Percentiles rank a stretch among this genome's conserved stretches.
phyloP scores from a whole-genome alignment of 2,329 filamentous ascomycete genomes.

The Pseudomassariella vexata region DNA sequence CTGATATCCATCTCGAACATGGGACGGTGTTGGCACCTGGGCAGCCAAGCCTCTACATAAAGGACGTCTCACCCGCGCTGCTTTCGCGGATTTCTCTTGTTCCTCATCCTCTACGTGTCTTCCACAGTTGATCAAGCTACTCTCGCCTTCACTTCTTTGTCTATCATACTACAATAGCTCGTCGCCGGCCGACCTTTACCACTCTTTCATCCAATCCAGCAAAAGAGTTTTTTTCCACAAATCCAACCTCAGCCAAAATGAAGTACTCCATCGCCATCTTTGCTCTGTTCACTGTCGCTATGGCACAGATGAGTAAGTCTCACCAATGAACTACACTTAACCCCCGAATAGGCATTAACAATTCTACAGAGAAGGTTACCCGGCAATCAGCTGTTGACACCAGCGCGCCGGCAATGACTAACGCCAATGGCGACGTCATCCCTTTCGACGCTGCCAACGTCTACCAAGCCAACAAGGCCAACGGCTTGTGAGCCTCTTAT shows the following conservation, averaged over 20 bases:
- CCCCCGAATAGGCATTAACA: constrained; percentile 9
- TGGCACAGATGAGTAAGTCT: constrained; percentile 31
- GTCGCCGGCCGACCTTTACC: constrained; percentile 48
- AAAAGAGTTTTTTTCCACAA: constrained; percentile 11
- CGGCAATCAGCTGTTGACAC: constrained; percentile 21
- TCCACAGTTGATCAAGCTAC: constrained; percentile 15
- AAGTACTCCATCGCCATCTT: constrained; percentile 44
- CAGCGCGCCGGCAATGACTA: constrained; percentile 38
- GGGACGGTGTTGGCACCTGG: too few relatives aligned
- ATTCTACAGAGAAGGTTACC: constrained; percentile 23
- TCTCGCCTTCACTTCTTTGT: constrained; percentile 18
- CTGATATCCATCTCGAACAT: too few relatives aligned
- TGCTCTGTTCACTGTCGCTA: constrained; percentile 39
- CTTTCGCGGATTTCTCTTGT: constrained; percentile 6
- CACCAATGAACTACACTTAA: not conserved
- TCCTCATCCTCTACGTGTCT: constrained; percentile 18
- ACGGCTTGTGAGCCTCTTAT: constrained; percentile 26
- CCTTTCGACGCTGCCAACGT: constrained; percentile 37
- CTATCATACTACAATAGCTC: constrained; percentile 27
- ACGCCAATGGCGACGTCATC: constrained; percentile 37
- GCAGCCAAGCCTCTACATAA: constrained; percentile 8
- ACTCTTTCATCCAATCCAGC: constrained; percentile 18
- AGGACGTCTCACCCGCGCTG: constrained; percentile 11
- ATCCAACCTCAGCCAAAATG: constrained; percentile 38
- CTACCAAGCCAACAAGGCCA: constrained; percentile 30